Evolutionary conservation across 2,329 filamentous ascomycete genomes (phyloP).

Genomic region (Clarireedia paspali): DNA sequence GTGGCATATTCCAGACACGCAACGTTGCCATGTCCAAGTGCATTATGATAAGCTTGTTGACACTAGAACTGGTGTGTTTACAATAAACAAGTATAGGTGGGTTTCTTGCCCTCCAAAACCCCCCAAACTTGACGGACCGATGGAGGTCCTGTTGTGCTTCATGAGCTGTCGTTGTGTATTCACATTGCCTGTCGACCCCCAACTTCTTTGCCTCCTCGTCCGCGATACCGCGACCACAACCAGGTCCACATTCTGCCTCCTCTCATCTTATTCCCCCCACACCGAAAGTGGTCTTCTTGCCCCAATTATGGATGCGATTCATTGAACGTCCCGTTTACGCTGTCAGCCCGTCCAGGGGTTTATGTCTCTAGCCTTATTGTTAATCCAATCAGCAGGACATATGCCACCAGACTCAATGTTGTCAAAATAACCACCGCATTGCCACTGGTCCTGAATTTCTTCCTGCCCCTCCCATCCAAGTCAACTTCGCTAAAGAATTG

Average conservation of each 20-base stretch:
- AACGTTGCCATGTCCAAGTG: too few species aligned
- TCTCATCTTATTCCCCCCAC: neutral
- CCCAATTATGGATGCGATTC: neutral
- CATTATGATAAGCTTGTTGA: too few species aligned
- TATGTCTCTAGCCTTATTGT: slow-evolving; percentile 35
- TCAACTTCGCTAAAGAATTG: slow-evolving; percentile 70
- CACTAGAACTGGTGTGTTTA: too few species aligned
- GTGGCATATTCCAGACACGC: too few species aligned
- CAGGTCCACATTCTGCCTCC: neutral
- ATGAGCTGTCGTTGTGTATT: neutral
- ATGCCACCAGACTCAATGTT: slow-evolving; percentile 47
- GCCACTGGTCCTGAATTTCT: slow-evolving; percentile 56
- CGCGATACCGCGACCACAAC: neutral
- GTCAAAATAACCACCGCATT: slow-evolving; percentile 55
- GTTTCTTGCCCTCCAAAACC: too few species aligned
- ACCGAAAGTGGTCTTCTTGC: neutral
- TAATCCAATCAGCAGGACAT: slow-evolving; percentile 48
- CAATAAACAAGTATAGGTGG: too few species aligned
- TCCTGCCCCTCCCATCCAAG: slow-evolving; percentile 35
- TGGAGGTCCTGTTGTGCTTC: neutral
- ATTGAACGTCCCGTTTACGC: neutral
- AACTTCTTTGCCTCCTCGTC: neutral
- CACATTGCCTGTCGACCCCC: neutral
- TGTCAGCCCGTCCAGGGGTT: slow-evolving; percentile 2
- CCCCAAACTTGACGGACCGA: neutral